phyloP scores from a whole-genome alignment of 441 rosid genomes.

The Croton laevigatus region DNA sequence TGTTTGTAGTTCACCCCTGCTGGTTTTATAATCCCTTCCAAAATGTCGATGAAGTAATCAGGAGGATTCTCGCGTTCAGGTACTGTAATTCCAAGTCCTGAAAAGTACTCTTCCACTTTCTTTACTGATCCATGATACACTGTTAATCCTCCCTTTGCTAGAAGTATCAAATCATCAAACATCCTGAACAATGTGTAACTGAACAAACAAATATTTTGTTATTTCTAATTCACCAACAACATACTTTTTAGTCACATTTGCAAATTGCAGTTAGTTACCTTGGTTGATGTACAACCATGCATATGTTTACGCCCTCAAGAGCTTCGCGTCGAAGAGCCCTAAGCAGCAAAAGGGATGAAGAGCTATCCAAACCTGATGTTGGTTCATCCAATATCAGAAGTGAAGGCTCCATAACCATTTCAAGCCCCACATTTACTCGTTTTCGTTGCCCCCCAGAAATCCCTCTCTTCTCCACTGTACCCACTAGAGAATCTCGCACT shows the following conservation, averaged over 20 bases:
- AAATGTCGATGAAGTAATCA: conserved; percentile 89
- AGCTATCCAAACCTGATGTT: conserved; percentile 98
- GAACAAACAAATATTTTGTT: conserved; percentile 25
- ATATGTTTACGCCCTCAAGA: conserved; percentile 94
- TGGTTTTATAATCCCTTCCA: conserved; percentile 86
- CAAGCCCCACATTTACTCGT: conserved; percentile 95
- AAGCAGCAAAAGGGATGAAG: conserved; percentile 86
- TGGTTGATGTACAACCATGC: conserved; percentile 96
- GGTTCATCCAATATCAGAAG: conserved; percentile 94
- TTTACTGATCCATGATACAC: conserved; percentile 89
- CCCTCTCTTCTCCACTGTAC: conserved; percentile 95
- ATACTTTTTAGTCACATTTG: background rate
- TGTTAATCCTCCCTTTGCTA: conserved; percentile 90
- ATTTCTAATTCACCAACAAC: background rate
- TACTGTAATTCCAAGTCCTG: conserved; percentile 67
- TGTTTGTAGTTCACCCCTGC: conserved; percentile 61
- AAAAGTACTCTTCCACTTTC: conserved; percentile 85
- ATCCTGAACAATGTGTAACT: conserved; percentile 86
- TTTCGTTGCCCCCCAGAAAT: conserved; percentile 99
- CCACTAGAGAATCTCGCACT: conserved; percentile 82
- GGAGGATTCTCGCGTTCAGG: conserved; percentile 97
- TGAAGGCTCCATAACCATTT: conserved; percentile 99
- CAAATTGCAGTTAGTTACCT: conserved; percentile 49
- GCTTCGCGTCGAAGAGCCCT: conserved; percentile 98
- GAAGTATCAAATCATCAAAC: conserved; percentile 96